Evolutionary conservation across 352 stramenopile genomes (phyloP).

Genomic region (Phytophthora fragariae): DNA sequence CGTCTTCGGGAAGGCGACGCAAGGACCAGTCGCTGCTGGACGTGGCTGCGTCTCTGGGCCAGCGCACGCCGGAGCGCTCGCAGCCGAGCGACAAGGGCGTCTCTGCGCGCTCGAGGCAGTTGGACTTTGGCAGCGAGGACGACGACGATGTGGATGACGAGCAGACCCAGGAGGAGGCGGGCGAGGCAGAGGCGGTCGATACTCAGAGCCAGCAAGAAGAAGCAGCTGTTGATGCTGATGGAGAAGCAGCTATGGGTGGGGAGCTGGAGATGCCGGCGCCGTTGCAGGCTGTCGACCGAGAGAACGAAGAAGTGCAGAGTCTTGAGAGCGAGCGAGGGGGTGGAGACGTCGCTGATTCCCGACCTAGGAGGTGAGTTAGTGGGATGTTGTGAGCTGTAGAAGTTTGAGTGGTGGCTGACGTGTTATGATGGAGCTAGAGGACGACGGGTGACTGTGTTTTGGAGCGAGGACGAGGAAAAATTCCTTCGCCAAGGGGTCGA

Average conservation of each 20-base stretch:
- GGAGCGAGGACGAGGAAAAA: constrained; percentile 55
- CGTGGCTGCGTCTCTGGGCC: constrained; percentile 27
- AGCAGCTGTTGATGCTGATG: neutral
- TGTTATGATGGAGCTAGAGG: constrained; percentile 9
- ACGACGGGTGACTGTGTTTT: constrained; percentile 44
- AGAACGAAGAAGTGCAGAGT: neutral
- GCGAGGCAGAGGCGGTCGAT: neutral
- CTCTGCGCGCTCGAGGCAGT: constrained; percentile 37
- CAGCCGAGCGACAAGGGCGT: constrained; percentile 13
- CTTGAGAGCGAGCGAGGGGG: neutral
- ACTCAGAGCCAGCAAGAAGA: neutral
- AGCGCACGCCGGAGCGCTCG: constrained; percentile 15
- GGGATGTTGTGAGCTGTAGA: neutral
- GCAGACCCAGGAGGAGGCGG: neutral
- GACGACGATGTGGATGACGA: constrained; percentile 18
- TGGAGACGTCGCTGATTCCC: neutral
- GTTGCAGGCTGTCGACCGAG: neutral
- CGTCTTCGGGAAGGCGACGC: constrained; percentile 24
- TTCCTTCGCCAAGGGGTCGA: constrained; percentile 52
- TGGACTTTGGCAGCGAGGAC: constrained; percentile 44
- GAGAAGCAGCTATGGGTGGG: neutral
- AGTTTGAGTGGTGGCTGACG: neutral
- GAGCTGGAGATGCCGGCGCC: constrained; percentile 1
- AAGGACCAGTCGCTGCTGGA: constrained; percentile 34
- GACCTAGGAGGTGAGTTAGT: neutral